Percentiles rank a stretch among this genome's conserved stretches.
Evolutionary conservation across 1,284 basidiomycete genomes (phyloP).

Genomic region (Papiliotrema nemorosa): DNA sequence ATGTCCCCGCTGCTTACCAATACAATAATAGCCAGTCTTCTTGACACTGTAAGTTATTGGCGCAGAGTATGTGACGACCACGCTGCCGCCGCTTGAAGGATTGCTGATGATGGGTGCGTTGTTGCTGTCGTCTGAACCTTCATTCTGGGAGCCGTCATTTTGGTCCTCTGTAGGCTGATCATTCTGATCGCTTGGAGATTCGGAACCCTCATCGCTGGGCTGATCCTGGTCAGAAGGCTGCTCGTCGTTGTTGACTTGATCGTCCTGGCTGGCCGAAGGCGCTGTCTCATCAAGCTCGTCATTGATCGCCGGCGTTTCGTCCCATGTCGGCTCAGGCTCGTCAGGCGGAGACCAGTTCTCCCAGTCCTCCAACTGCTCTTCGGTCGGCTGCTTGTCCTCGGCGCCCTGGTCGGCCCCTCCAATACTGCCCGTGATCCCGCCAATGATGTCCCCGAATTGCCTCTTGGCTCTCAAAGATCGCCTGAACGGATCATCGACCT

Average conservation of each 20-base stretch:
- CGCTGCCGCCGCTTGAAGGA: not conserved
- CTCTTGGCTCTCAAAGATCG: not conserved
- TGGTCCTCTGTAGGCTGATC: too few species aligned
- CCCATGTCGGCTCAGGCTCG: not conserved
- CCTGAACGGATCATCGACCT: not conserved
- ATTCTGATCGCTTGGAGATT: not conserved
- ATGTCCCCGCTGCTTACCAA: slow-evolving; percentile 61
- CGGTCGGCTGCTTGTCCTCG: not conserved
- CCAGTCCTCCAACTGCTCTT: not conserved
- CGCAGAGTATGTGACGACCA: slow-evolving; percentile 27
- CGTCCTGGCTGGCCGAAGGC: not conserved
- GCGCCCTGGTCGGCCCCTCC: not conserved
- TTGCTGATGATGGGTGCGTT: not conserved
- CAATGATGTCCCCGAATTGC: not conserved
- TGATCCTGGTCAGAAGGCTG: not conserved
- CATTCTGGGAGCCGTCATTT: too few species aligned
- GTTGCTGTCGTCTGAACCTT: slow-evolving; percentile 1
- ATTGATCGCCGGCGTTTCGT: not conserved
- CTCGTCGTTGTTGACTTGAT: not conserved
- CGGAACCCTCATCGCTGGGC: not conserved
- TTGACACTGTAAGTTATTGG: slow-evolving; percentile 69
- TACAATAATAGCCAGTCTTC: slow-evolving; percentile 91
- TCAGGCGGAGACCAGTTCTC: not conserved
- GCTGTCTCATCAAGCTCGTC: not conserved
- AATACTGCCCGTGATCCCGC: not conserved